Base-by-base conservation (phyloP, 129 eudicot genomes). In the Glebionis coronaria region DNA sequence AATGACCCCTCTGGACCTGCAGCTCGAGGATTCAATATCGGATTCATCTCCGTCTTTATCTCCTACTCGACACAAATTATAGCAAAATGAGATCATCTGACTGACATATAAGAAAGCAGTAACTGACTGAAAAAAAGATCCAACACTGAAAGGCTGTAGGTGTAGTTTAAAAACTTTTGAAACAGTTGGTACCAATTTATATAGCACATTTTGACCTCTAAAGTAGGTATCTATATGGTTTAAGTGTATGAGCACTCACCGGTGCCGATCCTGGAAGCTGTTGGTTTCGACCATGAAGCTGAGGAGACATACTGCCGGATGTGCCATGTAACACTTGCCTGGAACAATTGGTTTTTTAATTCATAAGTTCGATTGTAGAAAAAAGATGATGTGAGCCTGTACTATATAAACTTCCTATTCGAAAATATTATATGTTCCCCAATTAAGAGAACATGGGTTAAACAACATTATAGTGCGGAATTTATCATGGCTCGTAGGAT, bases 271-370 rank as follows among this genome's bases (percentile, higher is more conserved):
- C 97, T 23, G 95, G 87, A 84, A 79, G 88, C 76, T 89, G 97
- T 82, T 90, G 99, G 76, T 64, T 83, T 23, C 99, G 90, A 56
- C 85, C 80, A 78, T 84, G 95, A 29, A 94, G 82, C 81, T 94
- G 99, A 25, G 97, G 88, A 47, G 95, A 86, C 85, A 94, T 82
- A 57, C 81, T 81, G 62, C 99, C 97, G 35, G 90, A 91, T 50
- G 92, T 57, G 53, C 97, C 97, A 77, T 89, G 97, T 77, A 90
- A 73, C 77, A 94, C 86, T 82, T 87, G 97, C 78, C 99, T 94
- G 93, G 45, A 70, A 85, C 56, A 57, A 19, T 44, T 20, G 5
- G 42, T 44, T 57, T 57, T 6, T 50, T 15, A 42, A 38, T 1
- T 61, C 16, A 35, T 12, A 54, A 15, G 3, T 54, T 54, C 21